Conservation (phyloP, 2,329 filamentous ascomycete species). For the Clonostachys rhizophaga region DNA sequence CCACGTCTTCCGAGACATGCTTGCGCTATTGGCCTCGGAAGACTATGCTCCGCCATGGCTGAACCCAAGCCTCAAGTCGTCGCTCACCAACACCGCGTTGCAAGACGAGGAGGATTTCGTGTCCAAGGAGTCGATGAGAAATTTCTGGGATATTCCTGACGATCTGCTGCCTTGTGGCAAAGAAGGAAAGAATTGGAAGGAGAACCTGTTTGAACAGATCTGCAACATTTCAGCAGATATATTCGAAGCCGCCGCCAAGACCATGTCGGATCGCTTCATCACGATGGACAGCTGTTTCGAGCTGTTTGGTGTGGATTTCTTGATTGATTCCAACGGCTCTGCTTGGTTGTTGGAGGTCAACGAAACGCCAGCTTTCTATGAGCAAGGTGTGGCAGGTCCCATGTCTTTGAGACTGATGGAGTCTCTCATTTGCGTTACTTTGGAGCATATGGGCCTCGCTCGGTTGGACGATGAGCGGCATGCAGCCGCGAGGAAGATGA, state of each 20-base stretch:
- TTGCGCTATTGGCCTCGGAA: constrained; percentile 23
- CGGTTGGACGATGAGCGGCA: no score
- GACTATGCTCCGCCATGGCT: constrained; percentile 28
- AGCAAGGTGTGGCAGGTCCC: constrained; percentile 23
- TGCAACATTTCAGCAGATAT: constrained; percentile 24
- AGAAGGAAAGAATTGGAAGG: constrained; percentile 18
- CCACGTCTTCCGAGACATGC: constrained; percentile 27
- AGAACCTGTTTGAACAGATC: constrained; percentile 22
- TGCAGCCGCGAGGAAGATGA: no score
- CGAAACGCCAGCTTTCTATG: constrained; percentile 29
- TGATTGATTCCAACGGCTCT: constrained; percentile 20
- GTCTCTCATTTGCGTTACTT: constrained; percentile 20
- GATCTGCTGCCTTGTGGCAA: constrained; percentile 14
- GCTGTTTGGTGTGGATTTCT: constrained; percentile 27
- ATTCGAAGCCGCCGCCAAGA: constrained; percentile 24
- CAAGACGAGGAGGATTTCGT: constrained; percentile 25
- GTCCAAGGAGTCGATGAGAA: constrained; percentile 22
- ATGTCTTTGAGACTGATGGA: constrained; percentile 26
- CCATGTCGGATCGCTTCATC: constrained; percentile 31
- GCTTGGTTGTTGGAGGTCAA: constrained; percentile 30
- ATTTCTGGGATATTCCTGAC: constrained; percentile 21
- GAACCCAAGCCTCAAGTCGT: constrained; percentile 22
- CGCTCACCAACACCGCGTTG: constrained; percentile 28
- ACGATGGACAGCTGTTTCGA: constrained; percentile 28
- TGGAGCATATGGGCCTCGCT: constrained; percentile 21